phyloP scores from a whole-genome alignment of 2,329 filamentous ascomycete species.

The Nakataea oryzae region DNA sequence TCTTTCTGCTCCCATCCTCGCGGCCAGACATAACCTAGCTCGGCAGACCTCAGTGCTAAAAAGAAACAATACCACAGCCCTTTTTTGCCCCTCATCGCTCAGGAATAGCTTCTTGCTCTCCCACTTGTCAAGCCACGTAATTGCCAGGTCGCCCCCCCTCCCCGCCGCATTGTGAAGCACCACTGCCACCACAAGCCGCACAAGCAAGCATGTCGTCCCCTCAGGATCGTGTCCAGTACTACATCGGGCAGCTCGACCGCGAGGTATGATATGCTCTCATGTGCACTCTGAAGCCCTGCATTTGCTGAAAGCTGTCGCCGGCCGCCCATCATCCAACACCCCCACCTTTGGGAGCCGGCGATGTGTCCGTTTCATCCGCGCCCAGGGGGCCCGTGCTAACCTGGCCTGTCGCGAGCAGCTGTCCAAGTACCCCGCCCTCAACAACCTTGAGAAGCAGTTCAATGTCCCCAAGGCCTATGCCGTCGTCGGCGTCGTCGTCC shows the following conservation, averaged over 20 bases:
- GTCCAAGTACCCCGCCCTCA: constrained; percentile 73
- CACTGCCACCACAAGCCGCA: background rate
- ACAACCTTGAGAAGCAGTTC: constrained; percentile 78
- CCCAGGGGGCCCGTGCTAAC: background rate
- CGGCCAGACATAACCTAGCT: background rate
- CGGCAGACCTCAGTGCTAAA: background rate
- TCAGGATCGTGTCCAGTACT: constrained; percentile 67
- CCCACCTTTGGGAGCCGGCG: too few species aligned
- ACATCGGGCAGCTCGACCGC: constrained; percentile 70
- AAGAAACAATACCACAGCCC: background rate
- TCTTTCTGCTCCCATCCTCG: background rate
- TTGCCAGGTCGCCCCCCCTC: background rate
- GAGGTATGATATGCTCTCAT: constrained; percentile 47
- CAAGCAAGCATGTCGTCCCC: constrained; percentile 50
- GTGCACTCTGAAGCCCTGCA: background rate
- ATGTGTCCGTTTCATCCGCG: background rate
- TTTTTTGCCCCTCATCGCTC: background rate
- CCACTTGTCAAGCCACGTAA: background rate
- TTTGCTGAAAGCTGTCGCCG: background rate
- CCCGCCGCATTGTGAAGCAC: constrained; percentile 9
- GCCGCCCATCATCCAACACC: background rate
- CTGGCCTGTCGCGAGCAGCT: constrained; percentile 39
- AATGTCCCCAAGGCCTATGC: constrained; percentile 78
- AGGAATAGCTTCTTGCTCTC: background rate
- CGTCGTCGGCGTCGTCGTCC: constrained; percentile 61